A percentile compares a stretch with the other conserved stretches of the same genome.
Evolutionary conservation across 2,329 filamentous ascomycete species (phyloP).

Genomic region (Calonectria crousiana): DNA sequence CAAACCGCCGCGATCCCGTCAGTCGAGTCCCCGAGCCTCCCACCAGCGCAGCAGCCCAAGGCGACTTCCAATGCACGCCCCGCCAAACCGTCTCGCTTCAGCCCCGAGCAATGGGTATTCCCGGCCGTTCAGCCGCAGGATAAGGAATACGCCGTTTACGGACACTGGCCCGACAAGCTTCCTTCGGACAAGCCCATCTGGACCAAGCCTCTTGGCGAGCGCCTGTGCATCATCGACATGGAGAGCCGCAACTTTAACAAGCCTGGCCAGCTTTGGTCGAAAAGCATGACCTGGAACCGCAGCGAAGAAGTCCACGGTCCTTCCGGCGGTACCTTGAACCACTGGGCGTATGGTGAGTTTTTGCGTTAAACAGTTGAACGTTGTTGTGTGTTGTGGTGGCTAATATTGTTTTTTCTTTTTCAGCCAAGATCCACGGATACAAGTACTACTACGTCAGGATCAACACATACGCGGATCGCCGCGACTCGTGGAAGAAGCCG

Average conservation of each 20-base stretch:
- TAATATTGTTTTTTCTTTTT: background rate
- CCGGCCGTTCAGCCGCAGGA: constrained; percentile 12
- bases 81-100: background rate
- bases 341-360: constrained; percentile 56
- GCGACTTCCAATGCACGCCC: background rate
- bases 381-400: constrained; percentile 19
- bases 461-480: background rate
- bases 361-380: too few species aligned
- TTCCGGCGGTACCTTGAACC: constrained; percentile 57
- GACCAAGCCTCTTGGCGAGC: constrained; percentile 50
- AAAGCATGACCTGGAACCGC: background rate
- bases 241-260: constrained; percentile 56
- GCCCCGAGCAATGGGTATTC: constrained; percentile 20
- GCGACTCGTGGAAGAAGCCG: constrained; percentile 14
- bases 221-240: constrained; percentile 59
- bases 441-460: constrained; percentile 14
- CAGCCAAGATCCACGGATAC: constrained; percentile 55
- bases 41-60: background rate
- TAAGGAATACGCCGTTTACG: constrained; percentile 7
- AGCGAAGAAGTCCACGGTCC: constrained; percentile 47
- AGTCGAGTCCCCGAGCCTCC: background rate
- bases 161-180: constrained; percentile 26
- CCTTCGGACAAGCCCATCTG: constrained; percentile 40
- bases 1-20: too few species aligned
- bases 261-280: constrained; percentile 3